Base-by-base conservation (phyloP, 257 asterid genomes). In the Jacaranda copaia region DNA sequence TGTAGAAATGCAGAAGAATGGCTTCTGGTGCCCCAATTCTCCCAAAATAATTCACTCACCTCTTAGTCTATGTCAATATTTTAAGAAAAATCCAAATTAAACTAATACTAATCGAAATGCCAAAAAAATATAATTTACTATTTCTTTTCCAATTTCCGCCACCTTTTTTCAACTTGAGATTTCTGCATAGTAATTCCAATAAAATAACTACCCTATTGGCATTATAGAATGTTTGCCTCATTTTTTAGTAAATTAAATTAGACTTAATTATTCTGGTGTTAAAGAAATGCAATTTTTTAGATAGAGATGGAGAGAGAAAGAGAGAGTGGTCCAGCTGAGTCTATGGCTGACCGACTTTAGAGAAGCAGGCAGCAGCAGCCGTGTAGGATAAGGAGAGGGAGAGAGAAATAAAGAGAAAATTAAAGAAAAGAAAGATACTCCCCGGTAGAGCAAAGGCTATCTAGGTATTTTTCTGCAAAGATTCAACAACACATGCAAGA, bases 271-370 rank as follows among this genome's bases (percentile, higher is more conserved):
- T 80, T 76, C 59, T 70, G 59, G 65, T 45, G 8, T 40, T 40
- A 14, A 63, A 3, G 20, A 35, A 39, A 56, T 35, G 46, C 16
- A 18, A 10, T 16, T 3, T 12, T 53, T 18, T 67, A 78, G 19
- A 52, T 46, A 14, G 62, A 38, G 76, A 82, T 73, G 9, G 68
- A 76, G 74, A 74, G 82, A 74, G 85, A 78, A 71, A 82, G 77
- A 55, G 70, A 75, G 64, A 63, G 92, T 85, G 96, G 93, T 93
- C 98, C 97, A 88, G 72, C 78, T 70, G 88, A 89, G 96, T 87
- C 89, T 80, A 85, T 83, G 87, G 92, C 94, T 91, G 89, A 85
- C 97, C 92, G 90, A 84, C 88, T 87, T 79, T 80, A 86, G 79
- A 87, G 83, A 48, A 85, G 77, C 43, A 74, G 79, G 77, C 56